A percentile compares a stretch with the other conserved stretches of the same genome.
These are phyloP conservation scores for Fusarium nurragi DNA, from an alignment of 2,329 filamentous ascomycete species.

Conservation along the genomic window DNA sequence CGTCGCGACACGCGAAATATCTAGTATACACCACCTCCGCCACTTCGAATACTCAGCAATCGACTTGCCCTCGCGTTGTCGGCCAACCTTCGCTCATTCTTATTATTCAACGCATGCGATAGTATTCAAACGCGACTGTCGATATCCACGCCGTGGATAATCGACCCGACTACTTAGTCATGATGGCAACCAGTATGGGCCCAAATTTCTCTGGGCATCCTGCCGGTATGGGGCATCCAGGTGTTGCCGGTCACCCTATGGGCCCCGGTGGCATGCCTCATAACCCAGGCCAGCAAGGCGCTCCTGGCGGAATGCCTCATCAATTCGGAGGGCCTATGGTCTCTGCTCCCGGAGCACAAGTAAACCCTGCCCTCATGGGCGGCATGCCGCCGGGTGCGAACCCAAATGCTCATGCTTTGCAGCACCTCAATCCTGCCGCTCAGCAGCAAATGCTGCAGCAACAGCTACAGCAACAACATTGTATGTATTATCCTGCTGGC, in stretches of 20 bases:
- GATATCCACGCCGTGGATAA: slow-evolving; percentile 70
- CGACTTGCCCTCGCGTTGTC: slow-evolving; percentile 33
- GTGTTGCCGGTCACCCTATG: slow-evolving; percentile 73
- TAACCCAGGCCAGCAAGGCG: slow-evolving; percentile 75
- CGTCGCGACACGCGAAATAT: slow-evolving; percentile 46
- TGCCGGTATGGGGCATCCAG: slow-evolving; percentile 76
- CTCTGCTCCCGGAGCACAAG: slow-evolving; percentile 75
- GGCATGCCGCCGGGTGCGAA: slow-evolving; percentile 76
- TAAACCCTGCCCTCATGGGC: slow-evolving; percentile 79
- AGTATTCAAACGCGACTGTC: slow-evolving; percentile 56
- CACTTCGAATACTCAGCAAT: slow-evolving; percentile 29
- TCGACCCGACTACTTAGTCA: slow-evolving; percentile 58
- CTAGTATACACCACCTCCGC: slow-evolving; percentile 25
- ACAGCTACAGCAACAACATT: slow-evolving; percentile 52
- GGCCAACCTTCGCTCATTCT: slow-evolving; percentile 11
- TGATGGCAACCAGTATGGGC: slow-evolving; percentile 75
- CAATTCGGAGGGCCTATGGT: slow-evolving; percentile 75
- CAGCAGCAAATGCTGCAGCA: slow-evolving; percentile 68
- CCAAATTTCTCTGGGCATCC: slow-evolving; percentile 74
- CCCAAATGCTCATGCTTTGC: slow-evolving; percentile 74
- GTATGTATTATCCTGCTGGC: slow-evolving; percentile 40
- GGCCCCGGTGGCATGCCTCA: slow-evolving; percentile 68
- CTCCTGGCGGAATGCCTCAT: slow-evolving; percentile 72
- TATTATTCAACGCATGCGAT: slow-evolving; percentile 52
- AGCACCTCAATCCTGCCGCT: slow-evolving; percentile 74